A percentile compares a stretch with the other conserved stretches of the same genome.
phyloP scores from a whole-genome alignment of 2,329 filamentous ascomycete species.

The Fusarium buharicum region DNA sequence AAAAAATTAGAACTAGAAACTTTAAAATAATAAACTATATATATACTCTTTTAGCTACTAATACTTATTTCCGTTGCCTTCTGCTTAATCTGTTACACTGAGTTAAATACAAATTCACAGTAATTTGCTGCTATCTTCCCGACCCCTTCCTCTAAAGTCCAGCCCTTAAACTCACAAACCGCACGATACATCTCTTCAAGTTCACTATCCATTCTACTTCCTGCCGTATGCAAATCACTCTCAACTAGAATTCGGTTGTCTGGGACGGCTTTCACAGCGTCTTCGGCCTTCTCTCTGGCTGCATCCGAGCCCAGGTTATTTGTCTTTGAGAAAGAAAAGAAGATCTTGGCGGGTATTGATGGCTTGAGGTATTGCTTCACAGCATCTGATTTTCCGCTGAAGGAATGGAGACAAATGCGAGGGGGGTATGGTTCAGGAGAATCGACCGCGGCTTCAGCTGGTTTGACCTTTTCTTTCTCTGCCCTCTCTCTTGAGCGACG shows the following conservation, averaged over 20 bases:
- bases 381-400: conserved; percentile 78
- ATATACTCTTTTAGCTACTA: no score
- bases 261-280: conserved; percentile 75
- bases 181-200: conserved; percentile 77
- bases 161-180: conserved; percentile 79
- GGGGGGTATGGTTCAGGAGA: conserved; percentile 71
- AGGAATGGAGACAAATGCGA: conserved; percentile 89
- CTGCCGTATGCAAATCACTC: conserved; percentile 86
- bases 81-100: neutral
- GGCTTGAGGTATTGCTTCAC: conserved; percentile 79
- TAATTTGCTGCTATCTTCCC: conserved; percentile 76
- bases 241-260: conserved; percentile 82
- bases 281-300: conserved; percentile 62
- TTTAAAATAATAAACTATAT: no score
- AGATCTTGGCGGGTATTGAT: conserved; percentile 77
- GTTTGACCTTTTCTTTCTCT: conserved; percentile 17
- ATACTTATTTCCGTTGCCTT: no score
- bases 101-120: conserved; percentile 75
- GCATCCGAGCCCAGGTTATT: conserved; percentile 74
- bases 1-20: no score
- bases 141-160: conserved; percentile 76
- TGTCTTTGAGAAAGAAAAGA: conserved; percentile 84
- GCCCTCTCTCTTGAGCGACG: conserved; percentile 55
- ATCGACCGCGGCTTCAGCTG: conserved; percentile 45
- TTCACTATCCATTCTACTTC: conserved; percentile 77